Evolutionary conservation across 768 basidiomycete species (phyloP).

Genomic region (Termitomyces sp.): DNA sequence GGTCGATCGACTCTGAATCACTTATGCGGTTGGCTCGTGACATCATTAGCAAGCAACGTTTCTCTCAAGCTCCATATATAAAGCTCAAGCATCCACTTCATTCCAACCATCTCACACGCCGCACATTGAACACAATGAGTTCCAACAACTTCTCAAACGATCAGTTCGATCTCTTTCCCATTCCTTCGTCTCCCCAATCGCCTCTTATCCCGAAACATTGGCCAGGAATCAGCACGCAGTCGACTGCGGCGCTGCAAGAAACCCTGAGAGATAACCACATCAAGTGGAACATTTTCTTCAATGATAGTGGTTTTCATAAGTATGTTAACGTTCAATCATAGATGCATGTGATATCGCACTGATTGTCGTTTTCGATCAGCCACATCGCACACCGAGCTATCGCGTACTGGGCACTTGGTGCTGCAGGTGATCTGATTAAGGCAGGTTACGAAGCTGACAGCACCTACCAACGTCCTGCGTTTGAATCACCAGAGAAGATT

Average conservation of each 20-base stretch:
- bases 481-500: slow-evolving; percentile 42
- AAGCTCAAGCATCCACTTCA: not conserved
- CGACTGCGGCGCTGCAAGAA: slow-evolving; percentile 25
- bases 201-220: slow-evolving; percentile 25
- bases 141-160: too few relatives aligned
- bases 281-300: slow-evolving; percentile 48
- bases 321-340: slow-evolving; percentile 21
- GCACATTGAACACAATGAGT: not conserved
- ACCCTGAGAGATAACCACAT: slow-evolving; percentile 48
- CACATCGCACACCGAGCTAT: slow-evolving; percentile 27
- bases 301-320: slow-evolving; percentile 52
- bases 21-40: slow-evolving; percentile 3
- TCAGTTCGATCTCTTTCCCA: slow-evolving; percentile 28
- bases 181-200: slow-evolving; percentile 24
- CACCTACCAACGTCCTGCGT: slow-evolving; percentile 32
- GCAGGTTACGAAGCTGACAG: slow-evolving; percentile 33
- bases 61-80: not conserved
- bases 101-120: not conserved
- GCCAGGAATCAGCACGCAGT: slow-evolving; percentile 34
- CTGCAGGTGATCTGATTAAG: slow-evolving; percentile 27
- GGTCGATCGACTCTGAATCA: too few relatives aligned
- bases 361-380: slow-evolving; percentile 7
- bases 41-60: slow-evolving; percentile 1
- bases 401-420: slow-evolving; percentile 26
- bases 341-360: not conserved